Base-by-base conservation (phyloP, 202 grass and related monocot genomes). In the Elaeis oleifera region DNA sequence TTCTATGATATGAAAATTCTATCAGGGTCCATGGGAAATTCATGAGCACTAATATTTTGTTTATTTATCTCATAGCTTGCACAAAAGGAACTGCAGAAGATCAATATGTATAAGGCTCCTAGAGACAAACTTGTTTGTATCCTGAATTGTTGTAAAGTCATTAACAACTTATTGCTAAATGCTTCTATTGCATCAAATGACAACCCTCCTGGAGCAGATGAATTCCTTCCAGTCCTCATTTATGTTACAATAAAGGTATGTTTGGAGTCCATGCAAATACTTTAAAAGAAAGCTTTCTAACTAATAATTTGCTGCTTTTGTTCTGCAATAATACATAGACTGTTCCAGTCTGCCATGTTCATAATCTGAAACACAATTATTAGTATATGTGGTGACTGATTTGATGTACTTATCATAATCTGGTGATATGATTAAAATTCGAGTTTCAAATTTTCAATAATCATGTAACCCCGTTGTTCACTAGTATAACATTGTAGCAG, bases 61-160 rank as follows among this genome's bases (percentile, higher is more conserved):
- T 28, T 51, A 49, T 17, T 63, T 68, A 15, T 83, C 62, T 81
- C 53, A 59, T 81, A 97, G 92, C 84, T 97, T 73, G 92, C 88
- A 3, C 87, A 91, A 65, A 97, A 97, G 71, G 92, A 92, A 75
- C 66, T 97, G 61, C 92, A 97, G 52, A 97, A 97, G 80, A 97
- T 97, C 69, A 92, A 97, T 55, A 75, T 89, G 84, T 91, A 86
- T 61, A 97, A 92, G 75, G 92, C 92, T 61, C 92, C 92, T 64
- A 86, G 92, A 61, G 92, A 92, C 77, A 97, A 97, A 71, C 82
- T 97, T 61, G 75, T 86, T 53, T 92, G 88, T 63, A 84, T 97
- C 65, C 78, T 97, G 60, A 97, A 97, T 74, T 97, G 92, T 61
- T 97, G 92, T 77, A 92, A 89, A 82, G 92, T 92, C 25, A 92